Evolutionary conservation across 768 basidiomycete genomes (phyloP), one percentile per base, ranked within the genome.

Genomic region (Amanita phalloides): DNA sequence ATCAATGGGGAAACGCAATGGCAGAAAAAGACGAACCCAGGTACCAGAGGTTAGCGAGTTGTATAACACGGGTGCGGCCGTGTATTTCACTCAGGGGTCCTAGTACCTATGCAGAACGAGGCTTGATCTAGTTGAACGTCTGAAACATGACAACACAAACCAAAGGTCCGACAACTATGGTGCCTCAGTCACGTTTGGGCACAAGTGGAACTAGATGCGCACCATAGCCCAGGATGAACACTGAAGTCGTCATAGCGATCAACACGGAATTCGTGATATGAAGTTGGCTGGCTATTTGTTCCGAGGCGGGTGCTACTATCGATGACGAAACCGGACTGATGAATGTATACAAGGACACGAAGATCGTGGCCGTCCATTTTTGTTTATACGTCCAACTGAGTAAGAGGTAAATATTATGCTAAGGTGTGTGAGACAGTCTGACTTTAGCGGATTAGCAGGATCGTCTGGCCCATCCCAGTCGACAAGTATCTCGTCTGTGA

Each of bases 51-150:
- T 87, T 88, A 1, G 84, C 63, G 0, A 71, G 44, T 57, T 84
- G 86, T 0, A 88, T 57, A 0, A 86, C 78, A 1, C 69, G 64
- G 0, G 79, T 75, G 17, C 86, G 76, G 2, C 87, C 86, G 54
- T 71, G 88, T 8, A 89, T 71, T 62, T 90, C 88, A 55, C 78
- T 81, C 21, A 88, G 57, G 0, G 87, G 88, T 0, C 81, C 84
- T 23, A 76, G 49, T 38, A 76, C 53, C 73, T 28, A 28, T 25
- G 46, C 20, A 7, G 26, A 8, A 36, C 41, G 2, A 45, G 7
- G 44, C 41, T 25, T 20, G 21, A 52, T 49, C 23, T 35, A 25
- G 43, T 30, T 25, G 39, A 21, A 41, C 10, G 2, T 20, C 38
- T 39, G 39, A 33, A 33, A 9, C 6, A 48, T 13, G 25, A 33